A percentile compares a stretch with the other conserved stretches of the same genome.
Conservation (phyloP, 1,284 basidiomycete species). For the Vanrija humicola region DNA sequence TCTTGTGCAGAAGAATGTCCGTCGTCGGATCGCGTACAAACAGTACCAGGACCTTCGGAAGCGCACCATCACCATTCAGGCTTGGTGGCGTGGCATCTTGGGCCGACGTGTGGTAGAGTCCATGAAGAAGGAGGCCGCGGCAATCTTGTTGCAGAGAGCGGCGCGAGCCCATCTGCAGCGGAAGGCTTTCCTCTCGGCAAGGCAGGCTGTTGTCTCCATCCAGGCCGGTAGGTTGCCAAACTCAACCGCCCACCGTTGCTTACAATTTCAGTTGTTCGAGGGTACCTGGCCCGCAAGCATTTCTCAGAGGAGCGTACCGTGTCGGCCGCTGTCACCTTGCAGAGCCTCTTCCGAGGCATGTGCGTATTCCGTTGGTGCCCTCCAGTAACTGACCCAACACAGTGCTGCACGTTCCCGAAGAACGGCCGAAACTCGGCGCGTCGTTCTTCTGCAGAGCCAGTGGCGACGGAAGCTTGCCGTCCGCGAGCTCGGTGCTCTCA, state of each 20-base stretch:
- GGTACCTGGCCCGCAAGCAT: conserved; percentile 65
- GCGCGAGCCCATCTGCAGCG: conserved; percentile 72
- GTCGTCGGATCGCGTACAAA: conserved; percentile 76
- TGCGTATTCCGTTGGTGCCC: conserved; percentile 51
- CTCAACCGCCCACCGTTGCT: background rate
- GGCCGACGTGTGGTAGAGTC: conserved; percentile 68
- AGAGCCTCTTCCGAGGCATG: conserved; percentile 84
- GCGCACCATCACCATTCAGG: conserved; percentile 81
- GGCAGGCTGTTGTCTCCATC: conserved; percentile 64
- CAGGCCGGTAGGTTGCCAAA: conserved; percentile 72
- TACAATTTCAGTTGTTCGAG: conserved; percentile 65
- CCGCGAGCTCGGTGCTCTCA: conserved; percentile 76
- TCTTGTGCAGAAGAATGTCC: conserved; percentile 95
- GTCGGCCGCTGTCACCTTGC: conserved; percentile 69
- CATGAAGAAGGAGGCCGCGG: conserved; percentile 70
- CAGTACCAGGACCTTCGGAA: conserved; percentile 68
- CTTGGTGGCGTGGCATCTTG: conserved; percentile 84
- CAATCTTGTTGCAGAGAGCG: conserved; percentile 70
- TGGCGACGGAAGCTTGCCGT: conserved; percentile 83
- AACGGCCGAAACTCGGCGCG: conserved; percentile 63
- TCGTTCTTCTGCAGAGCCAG: conserved; percentile 87
- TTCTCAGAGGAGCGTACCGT: conserved; percentile 62
- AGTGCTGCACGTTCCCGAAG: conserved; percentile 67
- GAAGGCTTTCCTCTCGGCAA: conserved; percentile 63
- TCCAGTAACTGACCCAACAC: background rate